phyloP scores from a whole-genome alignment of 2,329 filamentous ascomycete species.

The Chlorencoelia australis region DNA sequence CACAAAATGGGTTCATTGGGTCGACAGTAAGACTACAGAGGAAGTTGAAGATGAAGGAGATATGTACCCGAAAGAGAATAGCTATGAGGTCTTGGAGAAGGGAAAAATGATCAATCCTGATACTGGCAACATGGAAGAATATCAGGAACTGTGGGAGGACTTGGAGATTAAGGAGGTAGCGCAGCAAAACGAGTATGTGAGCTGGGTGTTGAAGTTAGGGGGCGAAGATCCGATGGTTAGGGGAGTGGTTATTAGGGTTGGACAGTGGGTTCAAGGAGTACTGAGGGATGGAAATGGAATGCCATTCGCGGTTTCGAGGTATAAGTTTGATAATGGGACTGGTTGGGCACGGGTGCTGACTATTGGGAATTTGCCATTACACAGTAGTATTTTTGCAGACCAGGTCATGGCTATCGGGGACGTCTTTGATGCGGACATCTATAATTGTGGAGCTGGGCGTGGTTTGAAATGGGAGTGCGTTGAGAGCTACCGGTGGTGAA shows the following conservation, averaged over 20 bases:
- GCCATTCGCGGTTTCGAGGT: conserved; percentile 12
- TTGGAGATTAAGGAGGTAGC: conserved; percentile 6
- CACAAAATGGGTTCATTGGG: conserved; percentile 23
- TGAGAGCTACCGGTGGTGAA: conserved; percentile 2
- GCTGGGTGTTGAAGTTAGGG: conserved; percentile 15
- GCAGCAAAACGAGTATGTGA: conserved; percentile 6
- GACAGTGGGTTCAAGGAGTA: conserved; percentile 14
- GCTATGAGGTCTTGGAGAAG: conserved; percentile 21
- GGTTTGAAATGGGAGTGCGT: conserved; percentile 11
- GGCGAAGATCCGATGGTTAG: conserved; percentile 3
- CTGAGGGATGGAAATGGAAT: conserved; percentile 11
- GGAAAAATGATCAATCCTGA: conserved; percentile 22
- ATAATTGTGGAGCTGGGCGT: too few relatives aligned
- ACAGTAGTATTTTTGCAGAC: conserved; percentile 1
- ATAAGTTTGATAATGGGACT: conserved; percentile 12
- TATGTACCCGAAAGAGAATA: conserved; percentile 20
- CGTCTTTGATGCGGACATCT: conserved; percentile 2
- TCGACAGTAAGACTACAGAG: conserved; percentile 18
- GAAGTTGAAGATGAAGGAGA: conserved; percentile 25
- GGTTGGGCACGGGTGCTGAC: conserved; percentile 6
- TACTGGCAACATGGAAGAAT: conserved; percentile 22
- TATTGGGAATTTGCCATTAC: conserved; percentile 4
- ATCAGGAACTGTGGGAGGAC: conserved; percentile 29
- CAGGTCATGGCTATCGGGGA: conserved; percentile 2
- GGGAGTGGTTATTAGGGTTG: conserved; percentile 18